Evolutionary conservation across 208 protist species (phyloP).

Genomic region (Leishmania turanica): DNA sequence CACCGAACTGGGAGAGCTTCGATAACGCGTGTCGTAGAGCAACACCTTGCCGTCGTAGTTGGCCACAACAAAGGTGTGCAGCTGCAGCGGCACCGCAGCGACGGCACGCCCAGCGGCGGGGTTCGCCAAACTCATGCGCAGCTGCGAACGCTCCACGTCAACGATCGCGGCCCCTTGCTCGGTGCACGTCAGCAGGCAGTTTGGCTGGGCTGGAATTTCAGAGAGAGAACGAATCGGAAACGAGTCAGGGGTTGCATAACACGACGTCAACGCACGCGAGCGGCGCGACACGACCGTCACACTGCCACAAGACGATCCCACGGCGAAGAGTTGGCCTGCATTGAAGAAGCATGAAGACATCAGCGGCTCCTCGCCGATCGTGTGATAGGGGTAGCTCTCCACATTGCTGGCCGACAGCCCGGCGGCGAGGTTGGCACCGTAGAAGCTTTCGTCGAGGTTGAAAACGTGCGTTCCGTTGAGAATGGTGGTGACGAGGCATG

Average conservation of each 20-base stretch:
- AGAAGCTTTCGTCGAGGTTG: conserved; percentile 41
- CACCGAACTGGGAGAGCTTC: conserved; percentile 28
- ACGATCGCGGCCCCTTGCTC: conserved; percentile 40
- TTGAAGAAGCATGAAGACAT: conserved; percentile 50
- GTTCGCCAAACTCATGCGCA: conserved; percentile 28
- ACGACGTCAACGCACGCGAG: conserved; percentile 34
- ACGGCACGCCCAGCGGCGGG: conserved; percentile 44
- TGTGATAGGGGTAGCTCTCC: conserved; percentile 50
- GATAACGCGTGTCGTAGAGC: conserved; percentile 51
- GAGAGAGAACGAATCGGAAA: conserved; percentile 38
- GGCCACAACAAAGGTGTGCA: conserved; percentile 43
- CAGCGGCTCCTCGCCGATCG: conserved; percentile 40
- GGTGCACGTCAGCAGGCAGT: conserved; percentile 41
- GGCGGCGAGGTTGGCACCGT: conserved; percentile 31
- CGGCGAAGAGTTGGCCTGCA: conserved; percentile 37
- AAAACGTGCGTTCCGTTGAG: conserved; percentile 58
- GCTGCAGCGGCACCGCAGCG: conserved; percentile 31
- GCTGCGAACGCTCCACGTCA: conserved; percentile 39
- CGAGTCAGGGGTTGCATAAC: conserved; percentile 30
- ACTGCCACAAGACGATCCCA: conserved; percentile 41
- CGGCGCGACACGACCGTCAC: conserved; percentile 43
- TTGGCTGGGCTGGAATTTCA: conserved; percentile 21
- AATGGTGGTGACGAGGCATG: conserved; percentile 53
- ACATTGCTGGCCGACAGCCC: conserved; percentile 40
- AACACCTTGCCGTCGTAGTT: conserved; percentile 76